A percentile compares a stretch with the other conserved stretches of the same genome.
These are phyloP conservation scores for Neurospora crassa DNA, from an alignment of 2,329 filamentous ascomycete genomes.

Conservation along the genomic window DNA sequence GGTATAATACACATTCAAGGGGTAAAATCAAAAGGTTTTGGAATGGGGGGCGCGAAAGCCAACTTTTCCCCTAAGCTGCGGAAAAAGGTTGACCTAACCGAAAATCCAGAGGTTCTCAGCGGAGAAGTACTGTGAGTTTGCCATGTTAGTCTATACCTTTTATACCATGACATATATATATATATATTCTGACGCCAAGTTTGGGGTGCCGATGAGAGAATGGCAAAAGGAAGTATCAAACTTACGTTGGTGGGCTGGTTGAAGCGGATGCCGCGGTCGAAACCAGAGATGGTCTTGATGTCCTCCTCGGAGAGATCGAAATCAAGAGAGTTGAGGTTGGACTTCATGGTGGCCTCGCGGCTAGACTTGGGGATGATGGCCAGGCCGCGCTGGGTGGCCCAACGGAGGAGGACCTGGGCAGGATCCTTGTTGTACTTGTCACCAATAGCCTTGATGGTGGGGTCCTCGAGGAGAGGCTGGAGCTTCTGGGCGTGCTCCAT, in stretches of 20 bases:
- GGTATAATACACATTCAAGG: not conserved
- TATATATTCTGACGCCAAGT: not conserved
- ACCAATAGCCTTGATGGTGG: conserved; percentile 54
- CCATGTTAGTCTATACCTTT: conserved; percentile 5
- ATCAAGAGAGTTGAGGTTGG: conserved; percentile 57
- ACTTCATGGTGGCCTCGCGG: conserved; percentile 39
- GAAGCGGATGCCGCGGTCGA: conserved; percentile 62
- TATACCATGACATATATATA: not conserved
- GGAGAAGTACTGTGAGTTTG: conserved; percentile 37
- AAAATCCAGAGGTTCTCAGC: conserved; percentile 50
- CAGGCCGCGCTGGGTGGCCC: conserved; percentile 74
- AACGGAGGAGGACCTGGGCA: conserved; percentile 75
- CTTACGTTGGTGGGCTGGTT: conserved; percentile 52
- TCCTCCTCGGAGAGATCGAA: conserved; percentile 61
- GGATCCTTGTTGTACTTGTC: conserved; percentile 62
- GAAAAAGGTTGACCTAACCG: conserved; percentile 28
- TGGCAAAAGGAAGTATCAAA: not conserved
- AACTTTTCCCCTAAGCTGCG: not conserved
- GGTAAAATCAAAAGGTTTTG: not conserved
- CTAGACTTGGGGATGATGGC: conserved; percentile 76
- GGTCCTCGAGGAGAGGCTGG: conserved; percentile 62
- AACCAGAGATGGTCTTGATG: conserved; percentile 52
- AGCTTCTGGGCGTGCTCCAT: conserved; percentile 58
- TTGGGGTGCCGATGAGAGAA: not conserved
- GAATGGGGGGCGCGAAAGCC: not conserved